Conservation (phyloP, 768 basidiomycete species). For the Coprinellus micaceus region DNA sequence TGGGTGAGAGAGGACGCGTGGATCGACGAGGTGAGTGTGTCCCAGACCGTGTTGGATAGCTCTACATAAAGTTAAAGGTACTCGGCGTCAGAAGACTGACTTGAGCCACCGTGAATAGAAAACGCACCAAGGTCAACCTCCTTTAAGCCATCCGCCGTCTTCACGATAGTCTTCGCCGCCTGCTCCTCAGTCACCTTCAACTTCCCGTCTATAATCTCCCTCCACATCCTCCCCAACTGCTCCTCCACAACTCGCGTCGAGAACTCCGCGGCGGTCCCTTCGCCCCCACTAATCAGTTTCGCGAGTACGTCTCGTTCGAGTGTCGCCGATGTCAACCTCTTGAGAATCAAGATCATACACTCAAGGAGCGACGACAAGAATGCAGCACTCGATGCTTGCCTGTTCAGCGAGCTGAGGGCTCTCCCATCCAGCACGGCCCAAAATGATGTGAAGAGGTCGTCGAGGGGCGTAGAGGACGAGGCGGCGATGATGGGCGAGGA, state of each 20-base stretch:
- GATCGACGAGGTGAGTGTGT: constrained; percentile 31
- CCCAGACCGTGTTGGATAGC: constrained; percentile 52
- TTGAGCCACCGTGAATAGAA: neutral
- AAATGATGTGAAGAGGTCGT: constrained; percentile 66
- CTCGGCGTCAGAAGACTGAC: too few relatives aligned
- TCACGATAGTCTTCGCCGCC: constrained; percentile 43
- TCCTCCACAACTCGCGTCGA: constrained; percentile 34
- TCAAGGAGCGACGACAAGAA: constrained; percentile 72
- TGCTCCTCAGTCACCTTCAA: constrained; percentile 45
- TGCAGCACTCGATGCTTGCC: constrained; percentile 51
- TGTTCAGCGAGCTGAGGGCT: constrained; percentile 56
- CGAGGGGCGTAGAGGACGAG: constrained; percentile 27
- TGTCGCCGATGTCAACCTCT: constrained; percentile 5
- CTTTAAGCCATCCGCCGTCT: constrained; percentile 34
- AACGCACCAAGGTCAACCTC: constrained; percentile 24
- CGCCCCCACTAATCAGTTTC: neutral
- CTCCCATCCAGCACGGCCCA: constrained; percentile 79
- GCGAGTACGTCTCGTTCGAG: neutral
- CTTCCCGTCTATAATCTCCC: constrained; percentile 37
- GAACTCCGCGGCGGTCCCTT: neutral
- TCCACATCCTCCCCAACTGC: constrained; percentile 48
- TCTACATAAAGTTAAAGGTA: too few relatives aligned
- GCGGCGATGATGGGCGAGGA: constrained; percentile 52
- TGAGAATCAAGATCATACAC: constrained; percentile 41
- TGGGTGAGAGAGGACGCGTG: constrained; percentile 18